Conservation (phyloP, 441 rosid genomes). For the Pelargonium australe region DNA sequence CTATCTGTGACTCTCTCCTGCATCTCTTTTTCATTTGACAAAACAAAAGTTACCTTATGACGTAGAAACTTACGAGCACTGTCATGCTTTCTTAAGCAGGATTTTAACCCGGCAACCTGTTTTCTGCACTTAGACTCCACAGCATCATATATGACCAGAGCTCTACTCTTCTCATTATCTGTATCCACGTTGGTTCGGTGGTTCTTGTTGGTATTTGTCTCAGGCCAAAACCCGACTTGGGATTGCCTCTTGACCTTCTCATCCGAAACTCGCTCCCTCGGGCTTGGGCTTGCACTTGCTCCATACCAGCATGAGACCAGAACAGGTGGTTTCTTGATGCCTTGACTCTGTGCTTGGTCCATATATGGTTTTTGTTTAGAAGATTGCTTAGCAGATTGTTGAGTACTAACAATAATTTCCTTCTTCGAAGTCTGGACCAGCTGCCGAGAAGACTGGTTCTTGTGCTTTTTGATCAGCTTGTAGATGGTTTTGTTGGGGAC, state of each 20-base stretch:
- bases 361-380: conserved; percentile 18
- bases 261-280: conserved; percentile 7
- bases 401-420: too few relatives aligned
- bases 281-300: conserved; percentile 2
- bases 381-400: conserved; percentile 8
- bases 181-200: neutral
- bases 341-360: conserved; percentile 15
- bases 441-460: conserved; percentile 14
- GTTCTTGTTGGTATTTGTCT: conserved; percentile 12
- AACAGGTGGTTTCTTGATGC: conserved; percentile 16
- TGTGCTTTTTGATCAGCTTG: conserved; percentile 28
- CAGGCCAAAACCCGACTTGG: conserved; percentile 24
- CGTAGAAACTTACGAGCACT: conserved; percentile 23
- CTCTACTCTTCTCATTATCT: conserved; percentile 1
- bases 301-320: conserved; percentile 15
- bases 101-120: conserved; percentile 20
- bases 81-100: conserved; percentile 34
- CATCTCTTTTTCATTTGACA: conserved; percentile 19
- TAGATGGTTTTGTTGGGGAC: conserved; percentile 37
- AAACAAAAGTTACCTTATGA: conserved; percentile 30
- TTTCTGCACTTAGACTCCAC: conserved; percentile 11
- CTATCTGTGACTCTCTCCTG: conserved; percentile 7
- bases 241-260: conserved; percentile 14
- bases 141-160: conserved; percentile 11
- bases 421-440: neutral